phyloP scores from a whole-genome alignment of 2,329 filamentous ascomycete genomes.

The Fusarium fracticaudum region DNA sequence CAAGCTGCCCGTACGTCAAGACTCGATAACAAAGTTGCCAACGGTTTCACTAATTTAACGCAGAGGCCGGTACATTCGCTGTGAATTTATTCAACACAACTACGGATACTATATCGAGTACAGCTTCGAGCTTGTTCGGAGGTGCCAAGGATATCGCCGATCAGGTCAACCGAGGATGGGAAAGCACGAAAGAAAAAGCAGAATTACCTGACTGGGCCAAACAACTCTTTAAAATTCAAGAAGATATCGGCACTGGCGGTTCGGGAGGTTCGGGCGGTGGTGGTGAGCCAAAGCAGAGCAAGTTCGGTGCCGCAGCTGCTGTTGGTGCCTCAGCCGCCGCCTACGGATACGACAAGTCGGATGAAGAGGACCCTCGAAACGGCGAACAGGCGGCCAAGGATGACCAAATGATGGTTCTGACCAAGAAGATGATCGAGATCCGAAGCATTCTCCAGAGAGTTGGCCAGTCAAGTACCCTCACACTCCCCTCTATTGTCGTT shows the following conservation, averaged over 20 bases:
- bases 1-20: constrained; percentile 81
- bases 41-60: constrained; percentile 37
- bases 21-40: not conserved
- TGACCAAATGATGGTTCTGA: constrained; percentile 99
- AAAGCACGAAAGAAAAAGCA: constrained; percentile 81
- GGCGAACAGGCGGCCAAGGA: constrained; percentile 78
- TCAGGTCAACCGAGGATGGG: constrained; percentile 83
- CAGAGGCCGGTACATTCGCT: constrained; percentile 60
- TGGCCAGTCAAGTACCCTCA: constrained; percentile 88
- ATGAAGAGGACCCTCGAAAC: constrained; percentile 70
- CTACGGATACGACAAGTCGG: constrained; percentile 78
- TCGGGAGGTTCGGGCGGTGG: constrained; percentile 58
- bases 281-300: constrained; percentile 67
- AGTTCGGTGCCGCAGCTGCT: constrained; percentile 68
- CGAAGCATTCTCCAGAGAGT: constrained; percentile 89
- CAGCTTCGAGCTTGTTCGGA: constrained; percentile 76
- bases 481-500: constrained; percentile 96
- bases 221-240: constrained; percentile 71
- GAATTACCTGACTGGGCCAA: constrained; percentile 81
- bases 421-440: constrained; percentile 99
- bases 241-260: constrained; percentile 65
- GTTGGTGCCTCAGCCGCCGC: constrained; percentile 78
- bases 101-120: constrained; percentile 74
- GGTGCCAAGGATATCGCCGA: constrained; percentile 78
- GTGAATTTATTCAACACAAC: constrained; percentile 77